Evolutionary conservation across 139 green algal species (phyloP).

Genomic region (Coelastrella sp.): DNA sequence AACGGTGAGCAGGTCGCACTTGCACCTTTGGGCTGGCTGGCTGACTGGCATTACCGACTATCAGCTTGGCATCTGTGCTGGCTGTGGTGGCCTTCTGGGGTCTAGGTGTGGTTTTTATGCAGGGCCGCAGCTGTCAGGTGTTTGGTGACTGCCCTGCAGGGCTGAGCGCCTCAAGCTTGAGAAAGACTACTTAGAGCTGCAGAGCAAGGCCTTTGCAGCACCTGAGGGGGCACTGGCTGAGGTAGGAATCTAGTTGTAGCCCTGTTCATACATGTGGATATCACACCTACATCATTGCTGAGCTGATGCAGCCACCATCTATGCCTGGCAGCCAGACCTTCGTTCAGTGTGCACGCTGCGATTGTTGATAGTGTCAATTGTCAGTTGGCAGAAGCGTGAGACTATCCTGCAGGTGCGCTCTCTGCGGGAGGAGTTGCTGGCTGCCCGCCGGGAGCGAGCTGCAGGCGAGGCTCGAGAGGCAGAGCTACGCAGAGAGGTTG

Average conservation of each 20-base stretch:
- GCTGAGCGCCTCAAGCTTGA: conserved; percentile 77
- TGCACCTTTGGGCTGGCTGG: no score
- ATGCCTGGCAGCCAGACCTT: no score
- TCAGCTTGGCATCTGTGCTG: no score
- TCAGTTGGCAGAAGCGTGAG: neutral
- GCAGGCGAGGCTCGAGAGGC: conserved; percentile 65
- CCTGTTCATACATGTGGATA: neutral
- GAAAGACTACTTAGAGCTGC: conserved; percentile 68
- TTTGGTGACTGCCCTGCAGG: conserved; percentile 22
- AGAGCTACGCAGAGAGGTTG: conserved; percentile 60
- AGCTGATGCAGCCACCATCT: neutral
- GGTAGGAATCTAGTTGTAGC: conserved; percentile 6
- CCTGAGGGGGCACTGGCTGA: conserved; percentile 58
- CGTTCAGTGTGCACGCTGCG: neutral
- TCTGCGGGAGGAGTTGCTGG: conserved; percentile 69
- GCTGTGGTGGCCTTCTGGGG: no score
- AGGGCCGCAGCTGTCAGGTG: neutral
- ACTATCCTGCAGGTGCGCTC: conserved; percentile 49
- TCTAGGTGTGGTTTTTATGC: neutral
- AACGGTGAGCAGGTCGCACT: conserved; percentile 25
- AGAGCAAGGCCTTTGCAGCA: conserved; percentile 56
- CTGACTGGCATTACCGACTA: no score
- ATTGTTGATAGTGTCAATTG: no score
- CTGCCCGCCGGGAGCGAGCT: conserved; percentile 61
- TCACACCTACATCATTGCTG: neutral